Base-by-base conservation (phyloP, 768 basidiomycete species). In the Amanita inopinata region DNA sequence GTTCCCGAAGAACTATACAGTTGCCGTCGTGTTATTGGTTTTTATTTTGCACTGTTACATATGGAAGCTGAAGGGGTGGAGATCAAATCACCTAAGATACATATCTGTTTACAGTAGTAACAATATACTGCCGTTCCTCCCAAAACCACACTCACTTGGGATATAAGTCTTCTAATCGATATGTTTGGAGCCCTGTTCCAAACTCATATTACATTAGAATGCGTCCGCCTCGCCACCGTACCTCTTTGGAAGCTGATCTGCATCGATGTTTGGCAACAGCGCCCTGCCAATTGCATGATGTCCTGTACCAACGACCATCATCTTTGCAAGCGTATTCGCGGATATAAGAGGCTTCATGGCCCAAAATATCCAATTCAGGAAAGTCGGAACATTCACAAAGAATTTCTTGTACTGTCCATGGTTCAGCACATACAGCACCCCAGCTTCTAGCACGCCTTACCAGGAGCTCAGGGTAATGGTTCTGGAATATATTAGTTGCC, bases 291-390 rank as follows among this genome's bases (percentile, higher is more conserved):
- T 75, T 0, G 72, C 61, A 45, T 65, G 60, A n/a, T 69, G 57
- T 11, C 84, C 77, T 17, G 69, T 66, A 31, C 86, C 86, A 12
- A 86, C 80, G 27, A 89, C 80, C 24, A 67, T 63, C 81, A 90
- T 84, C 68, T 89, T 90, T 5, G 80, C 78, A 24, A 85, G 56
- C n/a, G 87, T 89, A 20, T 72, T 73, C 5, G 82, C 58, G 1
- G 86, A 73, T 10, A 90, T 57, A 48, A 90, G 55, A 0, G 84
- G 71, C 56, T 81, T 89, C 69, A 89, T 88, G 11, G 69, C 49
- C 86, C 86, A 89, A 63, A 86, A 90, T 46, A 90, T 70, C 85
- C 86, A 89, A 30, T 78, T 73, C 51, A 88, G 67, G 45, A 84
- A 53, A 2, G 74, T 72, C 0, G 87, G 87, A 9, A 90, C 84